Evolutionary conservation across 306 rosid genomes (phyloP).

Genomic region (Medicago truncatula): MtrunA17r5.0-ANR NC_053042.1:17676501-17677000

Average conservation of each 20-base stretch:
- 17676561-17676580: background rate
- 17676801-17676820: too few relatives aligned
- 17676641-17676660: background rate
- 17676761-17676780: too few relatives aligned
- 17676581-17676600: background rate
- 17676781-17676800: too few relatives aligned
- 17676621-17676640: background rate
- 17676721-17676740: background rate
- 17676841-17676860: background rate
- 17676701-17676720: background rate
- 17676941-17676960: background rate
- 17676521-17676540: background rate
- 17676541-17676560: background rate
- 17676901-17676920: background rate
- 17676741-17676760: slow-evolving; percentile 6
- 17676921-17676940: background rate
- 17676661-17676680: background rate
- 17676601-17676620: background rate
- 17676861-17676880: background rate
- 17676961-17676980: background rate
- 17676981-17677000: background rate
- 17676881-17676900: background rate
- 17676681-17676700: background rate
- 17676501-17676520: background rate
- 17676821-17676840: background rate